Evolutionary conservation across 176 grass and related monocot species (phyloP), one percentile per base, ranked within the genome.

Genomic region (Oryza coarctata): DNA sequence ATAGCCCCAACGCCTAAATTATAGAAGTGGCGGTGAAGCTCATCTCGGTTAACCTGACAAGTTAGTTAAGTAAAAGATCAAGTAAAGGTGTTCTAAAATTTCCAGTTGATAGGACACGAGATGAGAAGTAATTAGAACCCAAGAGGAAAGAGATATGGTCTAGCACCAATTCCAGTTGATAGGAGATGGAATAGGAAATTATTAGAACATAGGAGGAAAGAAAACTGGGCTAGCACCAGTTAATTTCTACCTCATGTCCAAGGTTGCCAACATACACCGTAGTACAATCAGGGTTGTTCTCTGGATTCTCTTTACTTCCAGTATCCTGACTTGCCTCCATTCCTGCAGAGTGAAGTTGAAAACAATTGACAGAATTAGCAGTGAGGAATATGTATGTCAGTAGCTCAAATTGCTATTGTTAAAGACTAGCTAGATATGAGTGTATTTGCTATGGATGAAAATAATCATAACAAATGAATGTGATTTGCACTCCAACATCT

Each of bases 221-320:
- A 30, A 65, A 73, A 72, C 32, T 75, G 30, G 20, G 15, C 44
- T 49, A 70, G 27, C 68, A 80, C 3, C 67, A 28, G 55, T 78
- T 17, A 71, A 18, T 63, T 45, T 85, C 65, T 86, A 94, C 93
- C 93, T 92, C 89, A 64, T 94, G 93, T 44, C 89, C 93, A 57
- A 94, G 44, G 82, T 94, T 92, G 80, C 93, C 93, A 49, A 94
- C 89, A 84, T 94, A 94, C 52, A 94, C 93, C 17, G 93, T 94
- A 60, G 93, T 94, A 80, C 84, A 94, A 79, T 91, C 89, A 74
- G 93, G 89, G 30, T 94, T 94, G 79, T 90, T 94, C 73, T 94
- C 87, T 81, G 93, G 93, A 68, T 86, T 71, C 40, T 90, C 87
- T 82, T 86, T 91, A 68, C 80, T 90, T 73, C 85, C 76, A 26